phyloP scores from a whole-genome alignment of 495 filamentous ascomycete species.

The Sordaria brevicollis region DNA sequence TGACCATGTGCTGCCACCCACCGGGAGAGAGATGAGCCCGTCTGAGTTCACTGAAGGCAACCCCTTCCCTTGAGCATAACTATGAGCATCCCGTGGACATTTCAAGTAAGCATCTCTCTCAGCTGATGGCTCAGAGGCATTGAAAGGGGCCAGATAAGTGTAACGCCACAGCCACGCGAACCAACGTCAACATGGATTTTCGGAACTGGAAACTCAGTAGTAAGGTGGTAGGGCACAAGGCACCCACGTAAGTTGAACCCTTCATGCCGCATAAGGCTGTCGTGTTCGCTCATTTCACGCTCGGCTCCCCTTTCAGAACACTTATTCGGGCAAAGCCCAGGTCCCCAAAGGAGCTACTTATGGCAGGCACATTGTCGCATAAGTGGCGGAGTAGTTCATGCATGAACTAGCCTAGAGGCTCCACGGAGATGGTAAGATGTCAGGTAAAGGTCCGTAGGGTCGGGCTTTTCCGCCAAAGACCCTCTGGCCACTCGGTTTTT shows the following conservation, averaged over 20 bases:
- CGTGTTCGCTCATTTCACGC: neutral
- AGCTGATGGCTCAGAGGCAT: neutral
- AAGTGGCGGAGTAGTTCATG: neutral
- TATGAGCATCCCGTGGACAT: neutral
- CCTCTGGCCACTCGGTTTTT: neutral
- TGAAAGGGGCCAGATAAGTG: neutral
- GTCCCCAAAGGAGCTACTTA: neutral
- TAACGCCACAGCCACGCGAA: neutral
- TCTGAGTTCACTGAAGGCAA: neutral
- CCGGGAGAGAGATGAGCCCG: neutral
- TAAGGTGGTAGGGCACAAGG: neutral
- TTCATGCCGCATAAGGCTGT: neutral
- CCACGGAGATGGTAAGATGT: neutral
- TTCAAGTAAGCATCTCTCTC: too few relatives aligned
- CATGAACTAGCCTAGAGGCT: neutral
- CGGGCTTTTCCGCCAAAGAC: neutral
- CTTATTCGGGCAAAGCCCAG: neutral
- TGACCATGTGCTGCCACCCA: neutral
- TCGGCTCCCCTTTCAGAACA: neutral
- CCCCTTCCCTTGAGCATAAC: neutral
- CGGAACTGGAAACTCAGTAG: neutral
- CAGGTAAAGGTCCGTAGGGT: too few relatives aligned
- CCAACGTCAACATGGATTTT: neutral
- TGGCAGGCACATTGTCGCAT: neutral
- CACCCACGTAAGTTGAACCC: neutral